Evolutionary conservation across 495 filamentous ascomycete genomes (phyloP).

Genomic region (Neurospora sp.): DNA sequence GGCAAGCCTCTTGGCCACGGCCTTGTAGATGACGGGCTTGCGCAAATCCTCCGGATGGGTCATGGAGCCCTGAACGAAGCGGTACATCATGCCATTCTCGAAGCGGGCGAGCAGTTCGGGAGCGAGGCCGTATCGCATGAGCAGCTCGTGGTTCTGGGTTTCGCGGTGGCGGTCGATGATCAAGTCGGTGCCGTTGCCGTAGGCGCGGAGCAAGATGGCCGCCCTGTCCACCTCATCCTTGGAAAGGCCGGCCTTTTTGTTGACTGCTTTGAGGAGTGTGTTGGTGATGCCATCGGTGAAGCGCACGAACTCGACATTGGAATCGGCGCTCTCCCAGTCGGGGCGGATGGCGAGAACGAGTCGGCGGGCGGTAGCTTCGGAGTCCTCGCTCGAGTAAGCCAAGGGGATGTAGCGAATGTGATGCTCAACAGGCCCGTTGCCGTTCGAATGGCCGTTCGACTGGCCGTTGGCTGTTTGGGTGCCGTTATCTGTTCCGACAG

Average conservation of each 20-base stretch:
- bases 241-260: slow-evolving; percentile 64
- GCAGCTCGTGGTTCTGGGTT: slow-evolving; percentile 53
- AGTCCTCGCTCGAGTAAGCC: slow-evolving; percentile 64
- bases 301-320: slow-evolving; percentile 74
- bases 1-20: slow-evolving; percentile 70
- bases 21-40: slow-evolving; percentile 60
- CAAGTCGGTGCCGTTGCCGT: slow-evolving; percentile 87
- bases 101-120: slow-evolving; percentile 86
- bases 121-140: slow-evolving; percentile 71
- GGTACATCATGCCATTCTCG: slow-evolving; percentile 91
- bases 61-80: slow-evolving; percentile 71
- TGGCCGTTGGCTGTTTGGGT: neutral
- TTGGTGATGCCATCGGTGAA: slow-evolving; percentile 99
- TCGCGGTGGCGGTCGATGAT: slow-evolving; percentile 94
- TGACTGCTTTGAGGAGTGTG: slow-evolving; percentile 82
- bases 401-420: slow-evolving; percentile 54
- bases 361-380: slow-evolving; percentile 62
- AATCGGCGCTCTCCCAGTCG: slow-evolving; percentile 66
- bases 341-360: slow-evolving; percentile 74
- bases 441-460: slow-evolving; percentile 16
- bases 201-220: slow-evolving; percentile 84
- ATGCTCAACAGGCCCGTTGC: slow-evolving; percentile 5
- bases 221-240: slow-evolving; percentile 74
- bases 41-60: slow-evolving; percentile 73
- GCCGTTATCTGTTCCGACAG: slow-evolving; percentile 17